Base-by-base conservation (phyloP, 306 rosid genomes). In the Chamaecrista fasciculata region DNA sequence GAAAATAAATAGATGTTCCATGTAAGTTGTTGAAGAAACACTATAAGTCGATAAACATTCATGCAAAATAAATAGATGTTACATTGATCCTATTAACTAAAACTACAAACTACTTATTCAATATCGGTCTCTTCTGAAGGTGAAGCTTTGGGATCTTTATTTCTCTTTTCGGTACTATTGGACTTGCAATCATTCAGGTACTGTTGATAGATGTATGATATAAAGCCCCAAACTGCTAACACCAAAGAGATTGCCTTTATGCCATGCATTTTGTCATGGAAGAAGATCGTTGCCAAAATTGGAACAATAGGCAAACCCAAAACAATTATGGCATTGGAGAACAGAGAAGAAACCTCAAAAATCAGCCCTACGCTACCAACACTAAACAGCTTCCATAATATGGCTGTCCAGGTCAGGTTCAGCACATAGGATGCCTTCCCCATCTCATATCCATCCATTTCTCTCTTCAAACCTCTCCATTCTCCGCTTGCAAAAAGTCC, bases 151-250 rank as follows among this genome's bases (percentile, higher is more conserved):
- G 49, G 49, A 46, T 3, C 61, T 24, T 9, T n/a, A 24, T 33
- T 12, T 49, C 19, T 39, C 19, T 53, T 69, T 52, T 29, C 50
- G 23, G 51, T 40, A 33, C 1, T 36, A 2, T 16, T 53, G 73
- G 73, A 53, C 43, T 52, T 53, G 67, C 11, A 20, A 48, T 78
- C 75, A 1, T 84, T 86, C 1, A 82, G 80, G 40, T 82, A 70
- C 25, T 80, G 74, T 48, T 87, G 92, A 73, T 87, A 84, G 3
- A 47, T 70, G 36, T 80, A 87, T 0, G 92, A 87, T 31, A 72
- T 57, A 47, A 84, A 77, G 0, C 89, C 92, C 87, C 89, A 84
- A 14, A 82, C 20, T 10, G 86, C 82, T 75, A 87, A 67, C 53
- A 80, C 34, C 84, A 84, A 23, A 29, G 87, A 74, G 40, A 87